These are phyloP conservation scores for Hericium erinaceus DNA, from an alignment of 768 basidiomycete species.

Conservation along the genomic window DNA sequence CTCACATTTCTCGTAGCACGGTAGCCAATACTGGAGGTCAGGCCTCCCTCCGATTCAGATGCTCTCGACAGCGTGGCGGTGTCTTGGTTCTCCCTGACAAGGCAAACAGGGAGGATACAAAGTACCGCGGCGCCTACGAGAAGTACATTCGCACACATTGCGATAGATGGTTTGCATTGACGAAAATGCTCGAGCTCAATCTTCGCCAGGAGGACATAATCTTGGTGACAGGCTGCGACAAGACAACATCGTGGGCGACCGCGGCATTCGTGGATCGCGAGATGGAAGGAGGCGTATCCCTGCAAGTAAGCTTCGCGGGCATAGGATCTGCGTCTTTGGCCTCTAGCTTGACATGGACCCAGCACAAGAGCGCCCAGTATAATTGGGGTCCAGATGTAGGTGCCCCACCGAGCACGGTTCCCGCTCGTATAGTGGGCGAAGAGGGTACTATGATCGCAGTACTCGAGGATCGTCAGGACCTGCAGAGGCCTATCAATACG, in stretches of 20 bases:
- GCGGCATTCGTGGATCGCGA: constrained; percentile 7
- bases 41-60: not conserved
- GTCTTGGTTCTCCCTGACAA: not conserved
- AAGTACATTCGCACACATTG: constrained; percentile 11
- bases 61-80: constrained; percentile 7
- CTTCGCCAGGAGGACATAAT: constrained; percentile 10
- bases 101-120: not conserved
- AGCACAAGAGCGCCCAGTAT: constrained; percentile 1
- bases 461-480: not conserved
- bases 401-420: not conserved
- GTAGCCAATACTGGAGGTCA: not conserved
- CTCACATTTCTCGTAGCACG: not conserved
- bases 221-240: constrained; percentile 13
- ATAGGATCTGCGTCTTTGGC: not conserved
- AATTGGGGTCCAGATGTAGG: not conserved
- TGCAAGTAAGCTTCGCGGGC: not conserved
- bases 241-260: constrained; percentile 10
- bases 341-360: constrained; percentile 1
- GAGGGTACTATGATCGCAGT: not conserved
- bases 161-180: constrained; percentile 9
- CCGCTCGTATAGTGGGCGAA: not conserved
- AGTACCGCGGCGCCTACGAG: not conserved
- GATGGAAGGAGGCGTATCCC: constrained; percentile 1
- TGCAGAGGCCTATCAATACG: not conserved
- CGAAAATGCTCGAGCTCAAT: not conserved